Evolutionary conservation across 805 yeast species (phyloP), one percentile per base, ranked within the genome.

Genomic region (Sugiyamaella valdiviana): DNA sequence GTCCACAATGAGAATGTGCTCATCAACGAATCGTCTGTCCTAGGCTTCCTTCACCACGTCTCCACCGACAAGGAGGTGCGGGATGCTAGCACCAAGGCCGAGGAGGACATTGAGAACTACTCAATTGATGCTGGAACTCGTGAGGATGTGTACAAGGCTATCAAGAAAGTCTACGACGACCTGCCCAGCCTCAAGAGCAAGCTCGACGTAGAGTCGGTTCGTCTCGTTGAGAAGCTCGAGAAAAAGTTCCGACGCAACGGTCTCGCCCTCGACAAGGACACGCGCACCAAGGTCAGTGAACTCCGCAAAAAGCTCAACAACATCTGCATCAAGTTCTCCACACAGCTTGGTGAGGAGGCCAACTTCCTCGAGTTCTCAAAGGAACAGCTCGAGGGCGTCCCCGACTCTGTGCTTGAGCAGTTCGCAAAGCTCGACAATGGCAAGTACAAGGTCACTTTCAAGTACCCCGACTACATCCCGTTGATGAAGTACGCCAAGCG

Each of bases 401-500:
- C 95, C 2, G 73, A 74, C 36, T 79, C 78, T 49, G 78, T 78
- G 2, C 56, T 84, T 55, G 73, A 72, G 16, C 83, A 76, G 59
- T 67, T 65, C 49, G 67, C 68, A 32, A 67, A 65, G 9, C 41
- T 39, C n/a, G 77, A 70, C 19, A 72, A 67, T 15, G 66, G 64
- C 15, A 67, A 63, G 55, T 70, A 63, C 55, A 82, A 82, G 60
- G 83, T 87, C 72, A 83, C 93, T 2, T 85, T 78, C 70, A 85
- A 87, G 64, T 84, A 83, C 59, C 93, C 95, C 1, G 95, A 86
- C 61, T 64, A 83, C 42, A 69, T 82, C 52, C 95, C 95, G 1
- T 83, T 83, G n/a, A 65, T 85, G 64, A 83, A 84, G 62, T 80
- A 80, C 63, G 90, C 95, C 39, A 71, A 73, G 48, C 67, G 67